Conservation (phyloP, 2,329 filamentous ascomycete species). For the Colletotrichum somersetense region DNA sequence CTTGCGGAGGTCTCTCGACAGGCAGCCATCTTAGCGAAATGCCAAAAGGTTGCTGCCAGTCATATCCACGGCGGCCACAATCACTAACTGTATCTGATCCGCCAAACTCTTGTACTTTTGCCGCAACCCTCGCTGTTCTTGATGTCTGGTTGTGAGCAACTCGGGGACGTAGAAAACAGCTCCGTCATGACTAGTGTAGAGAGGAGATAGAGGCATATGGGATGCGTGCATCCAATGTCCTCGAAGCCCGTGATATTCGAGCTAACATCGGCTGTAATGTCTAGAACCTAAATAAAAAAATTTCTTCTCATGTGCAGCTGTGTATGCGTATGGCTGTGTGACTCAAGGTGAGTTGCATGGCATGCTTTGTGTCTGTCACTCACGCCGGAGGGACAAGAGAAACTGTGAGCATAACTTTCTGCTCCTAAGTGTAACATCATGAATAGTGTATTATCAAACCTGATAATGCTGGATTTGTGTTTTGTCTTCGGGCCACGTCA, state of each 20-base stretch:
- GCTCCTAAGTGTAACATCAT: not conserved
- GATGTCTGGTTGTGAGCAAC: not conserved
- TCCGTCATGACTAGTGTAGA: no score
- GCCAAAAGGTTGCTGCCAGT: slow-evolving; percentile 67
- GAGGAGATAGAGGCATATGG: not conserved
- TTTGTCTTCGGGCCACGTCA: not conserved
- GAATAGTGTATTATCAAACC: not conserved
- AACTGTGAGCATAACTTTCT: not conserved
- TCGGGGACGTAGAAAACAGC: not conserved
- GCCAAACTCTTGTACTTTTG: not conserved
- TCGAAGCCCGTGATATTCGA: not conserved
- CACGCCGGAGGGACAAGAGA: not conserved
- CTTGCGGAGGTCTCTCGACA: slow-evolving; percentile 85
- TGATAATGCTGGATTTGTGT: not conserved
- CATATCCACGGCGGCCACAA: slow-evolving; percentile 37
- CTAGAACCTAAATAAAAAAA: slow-evolving; percentile 4
- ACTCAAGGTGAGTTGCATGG: not conserved
- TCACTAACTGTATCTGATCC: slow-evolving; percentile 25
- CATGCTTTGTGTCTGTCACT: not conserved
- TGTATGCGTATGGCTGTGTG: slow-evolving; percentile 1
- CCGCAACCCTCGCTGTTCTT: not conserved
- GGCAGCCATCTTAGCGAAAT: slow-evolving; percentile 81
- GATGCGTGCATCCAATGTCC: slow-evolving; percentile 1
- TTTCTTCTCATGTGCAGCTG: not conserved
- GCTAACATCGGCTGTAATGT: slow-evolving; percentile 4